phyloP scores from a whole-genome alignment of 345 rosid genomes.

The Citrus maxima region DNA sequence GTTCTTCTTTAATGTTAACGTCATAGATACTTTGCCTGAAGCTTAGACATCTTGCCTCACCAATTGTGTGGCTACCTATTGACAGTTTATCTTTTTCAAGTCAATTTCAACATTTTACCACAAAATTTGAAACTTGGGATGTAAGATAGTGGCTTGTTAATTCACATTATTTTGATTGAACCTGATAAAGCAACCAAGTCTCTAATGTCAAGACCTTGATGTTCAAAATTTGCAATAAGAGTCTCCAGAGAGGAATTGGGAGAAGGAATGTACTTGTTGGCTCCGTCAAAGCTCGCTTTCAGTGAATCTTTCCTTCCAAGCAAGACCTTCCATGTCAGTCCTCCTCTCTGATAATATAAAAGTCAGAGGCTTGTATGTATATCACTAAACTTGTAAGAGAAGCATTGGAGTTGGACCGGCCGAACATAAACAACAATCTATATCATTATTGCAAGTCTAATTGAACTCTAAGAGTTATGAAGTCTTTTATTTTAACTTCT shows the following conservation, averaged over 20 bases:
- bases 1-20: slow-evolving; percentile 24
- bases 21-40: slow-evolving; percentile 55
- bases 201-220: slow-evolving; percentile 58
- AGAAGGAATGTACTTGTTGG: slow-evolving; percentile 62
- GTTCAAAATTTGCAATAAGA: slow-evolving; percentile 56
- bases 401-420: too few species aligned
- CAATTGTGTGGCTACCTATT: slow-evolving; percentile 68
- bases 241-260: slow-evolving; percentile 65
- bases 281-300: slow-evolving; percentile 65
- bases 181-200: slow-evolving; percentile 76
- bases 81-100: not conserved
- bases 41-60: slow-evolving; percentile 72
- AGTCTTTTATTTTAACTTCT: too few species aligned
- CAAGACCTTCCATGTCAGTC: slow-evolving; percentile 62
- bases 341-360: slow-evolving; percentile 54
- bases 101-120: not conserved
- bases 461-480: too few species aligned
- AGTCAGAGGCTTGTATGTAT: too few species aligned
- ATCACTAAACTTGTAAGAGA: not conserved
- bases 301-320: slow-evolving; percentile 77
- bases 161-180: not conserved
- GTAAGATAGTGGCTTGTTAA: not conserved
- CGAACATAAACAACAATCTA: too few species aligned
- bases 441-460: accelerated
- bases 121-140: too few species aligned